Evolutionary conservation across 306 rosid species (phyloP), one percentile per base, ranked within the genome.

Genomic region (Sesbania bispinosa): DNA sequence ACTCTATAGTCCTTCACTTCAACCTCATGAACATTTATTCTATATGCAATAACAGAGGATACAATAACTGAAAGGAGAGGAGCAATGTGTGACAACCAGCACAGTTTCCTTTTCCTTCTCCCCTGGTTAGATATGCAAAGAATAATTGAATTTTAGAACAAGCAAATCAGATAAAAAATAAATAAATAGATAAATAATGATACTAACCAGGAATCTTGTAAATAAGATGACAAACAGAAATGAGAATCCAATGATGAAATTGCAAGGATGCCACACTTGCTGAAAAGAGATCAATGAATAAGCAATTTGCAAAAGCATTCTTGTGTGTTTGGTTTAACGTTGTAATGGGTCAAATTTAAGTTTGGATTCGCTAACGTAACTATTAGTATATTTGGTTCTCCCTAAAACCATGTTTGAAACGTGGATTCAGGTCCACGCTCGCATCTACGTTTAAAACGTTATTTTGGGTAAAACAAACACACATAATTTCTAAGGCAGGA

Each of bases 31-130:
- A 73, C 79, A 55, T 82, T 78, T 38, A 81, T 65, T 48, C 80
- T 76, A 74, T 86, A 60, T 74, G 88, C 95, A 38, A 83, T 66
- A 0, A 75, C 39, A 8, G 96, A 84, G 0, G 96, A 88, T 10
- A 85, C 7, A 29, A 88, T 82, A 19, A 89, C 90, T 0, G 87
- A 92, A 6, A 85, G 7, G 6, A 92, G 85, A 61, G 98, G 96
- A 18, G 92, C 86, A 36, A 86, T 51, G 10, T 91, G 79, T 48
- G 94, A 69, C 66, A 89, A 69, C 96, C 96, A 86, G 74, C 83
- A 78, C 3, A 92, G 54, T 71, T 82, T 86, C 87, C 69, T 86
- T 74, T 77, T 67, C 81, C 61, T 87, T 76, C 30, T 82, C 46
- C 89, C 92, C 96, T 89, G 68, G 2, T 58, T 73, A 1, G 33